Base-by-base conservation (phyloP, 805 yeast species). In the Metschnikowia sp. region DNA sequence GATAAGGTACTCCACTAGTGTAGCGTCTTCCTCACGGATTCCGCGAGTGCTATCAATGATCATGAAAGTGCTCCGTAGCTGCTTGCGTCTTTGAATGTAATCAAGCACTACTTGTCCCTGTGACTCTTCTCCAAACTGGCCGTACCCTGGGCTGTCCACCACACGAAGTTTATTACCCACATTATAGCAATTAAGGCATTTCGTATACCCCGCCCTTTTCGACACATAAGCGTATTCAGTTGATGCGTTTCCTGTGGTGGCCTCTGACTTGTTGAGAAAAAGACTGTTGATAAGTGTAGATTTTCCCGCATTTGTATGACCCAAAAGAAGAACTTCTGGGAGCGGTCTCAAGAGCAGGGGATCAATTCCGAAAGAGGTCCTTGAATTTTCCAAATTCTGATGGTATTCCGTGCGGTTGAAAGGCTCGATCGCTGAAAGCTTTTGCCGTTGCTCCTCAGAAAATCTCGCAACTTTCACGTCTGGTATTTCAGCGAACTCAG, bases 111-210 rank as follows among this genome's bases (percentile, higher is more conserved):
- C 74, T 36, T 77, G 68, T 2, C 97, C 97, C 61, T 91, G 96
- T 54, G 72, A 66, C 8, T 58, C 60, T 12, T 75, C 76, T 13
- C 95, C 90, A 51, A 76, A 80, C 35, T 67, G 75, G 2, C 98
- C 98, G 62, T 91, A 91, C 0, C 98, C 98, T 0, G 98, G 98
- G 22, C 89, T 78, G 61, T 91, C 98, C 2, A 89, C 79, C 3
- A 91, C 57, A 50, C 88, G 70, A 38, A 91, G 69, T 46, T 75
- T 69, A 41, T 79, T 78, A 3, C 86, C 86, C 10, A 86, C 65
- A 48, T 82, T 85, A 66, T 76, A 90, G 53, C 88, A 82, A 59
- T 86, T 87, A 59, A 90, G 66, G 4, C 92, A 77, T 43, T 77
- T 76, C 3, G 84, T 80, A 52, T 66, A 78, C 7, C 86, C 88